Conservation (phyloP, 306 rosid genomes). For the Castanospermum australe region DNA sequence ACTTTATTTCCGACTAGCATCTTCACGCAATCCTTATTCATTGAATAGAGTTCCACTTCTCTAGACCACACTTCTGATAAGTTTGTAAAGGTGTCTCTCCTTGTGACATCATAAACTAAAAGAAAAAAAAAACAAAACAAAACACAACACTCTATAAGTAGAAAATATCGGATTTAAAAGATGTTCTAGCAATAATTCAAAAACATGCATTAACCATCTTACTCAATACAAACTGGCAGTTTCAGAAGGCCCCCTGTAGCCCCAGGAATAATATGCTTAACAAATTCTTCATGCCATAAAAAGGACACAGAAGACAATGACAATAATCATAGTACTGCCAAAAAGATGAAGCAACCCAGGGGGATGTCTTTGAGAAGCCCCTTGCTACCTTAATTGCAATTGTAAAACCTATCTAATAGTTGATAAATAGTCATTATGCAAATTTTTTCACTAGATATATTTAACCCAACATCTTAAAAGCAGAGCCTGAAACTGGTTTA, state of each 20-base stretch:
- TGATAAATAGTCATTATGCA: neutral
- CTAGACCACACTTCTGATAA: slow-evolving; percentile 90
- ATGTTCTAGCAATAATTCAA: neutral
- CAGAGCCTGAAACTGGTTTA: slow-evolving; percentile 41
- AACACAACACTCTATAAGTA: neutral
- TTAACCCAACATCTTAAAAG: neutral
- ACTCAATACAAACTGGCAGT: neutral
- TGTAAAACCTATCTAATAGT: neutral
- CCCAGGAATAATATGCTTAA: neutral
- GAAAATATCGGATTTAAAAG: neutral
- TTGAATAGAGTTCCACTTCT: slow-evolving; percentile 87
- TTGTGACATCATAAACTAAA: slow-evolving; percentile 84
- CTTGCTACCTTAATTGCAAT: neutral
- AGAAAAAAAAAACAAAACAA: neutral
- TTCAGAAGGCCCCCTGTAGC: neutral
- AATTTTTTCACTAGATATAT: neutral
- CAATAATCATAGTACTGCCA: neutral
- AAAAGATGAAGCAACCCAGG: neutral
- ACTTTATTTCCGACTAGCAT: slow-evolving; percentile 96
- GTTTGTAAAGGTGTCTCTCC: slow-evolving; percentile 82
- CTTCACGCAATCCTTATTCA: slow-evolving; percentile 82
- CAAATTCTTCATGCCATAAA: neutral
- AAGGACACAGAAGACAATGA: neutral
- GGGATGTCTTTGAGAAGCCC: neutral
- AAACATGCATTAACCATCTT: neutral